Percentiles rank a stretch among this genome's conserved stretches.
These are phyloP conservation scores for Tanacetum coccineum DNA, from an alignment of 129 eudicot species.

Conservation along the genomic window DNA sequence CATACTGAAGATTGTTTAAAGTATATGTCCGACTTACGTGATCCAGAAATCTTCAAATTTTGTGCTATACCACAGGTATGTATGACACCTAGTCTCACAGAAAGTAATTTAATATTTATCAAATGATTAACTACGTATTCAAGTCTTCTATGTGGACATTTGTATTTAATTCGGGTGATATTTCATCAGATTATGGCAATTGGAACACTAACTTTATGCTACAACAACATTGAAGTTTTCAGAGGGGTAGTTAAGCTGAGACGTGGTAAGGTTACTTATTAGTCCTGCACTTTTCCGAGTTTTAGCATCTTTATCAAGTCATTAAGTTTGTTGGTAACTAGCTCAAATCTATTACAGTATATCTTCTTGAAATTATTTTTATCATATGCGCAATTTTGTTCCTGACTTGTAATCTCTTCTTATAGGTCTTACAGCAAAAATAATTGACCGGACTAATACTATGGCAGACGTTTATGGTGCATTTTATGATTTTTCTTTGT, in stretches of 20 bases:
- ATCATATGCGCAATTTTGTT: neutral
- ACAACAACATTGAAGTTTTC: conserved; percentile 80
- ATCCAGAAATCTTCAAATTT: conserved; percentile 79
- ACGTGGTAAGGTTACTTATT: conserved; percentile 59
- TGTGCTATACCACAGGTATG: conserved; percentile 98
- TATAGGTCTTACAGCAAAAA: conserved; percentile 88
- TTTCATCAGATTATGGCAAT: conserved; percentile 80
- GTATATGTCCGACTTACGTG: conserved; percentile 74
- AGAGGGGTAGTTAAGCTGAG: conserved; percentile 95
- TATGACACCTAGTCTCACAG: no score
- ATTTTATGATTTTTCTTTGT: conserved; percentile 74
- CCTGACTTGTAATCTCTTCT: neutral
- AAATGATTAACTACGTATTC: no score
- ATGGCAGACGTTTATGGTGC: conserved; percentile 85
- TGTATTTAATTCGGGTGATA: neutral
- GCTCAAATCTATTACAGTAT: neutral
- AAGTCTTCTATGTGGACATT: no score
- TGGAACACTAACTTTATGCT: conserved; percentile 90
- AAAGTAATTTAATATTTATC: no score
- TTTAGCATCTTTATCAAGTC: no score
- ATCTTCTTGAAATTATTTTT: neutral
- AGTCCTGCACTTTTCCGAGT: neutral
- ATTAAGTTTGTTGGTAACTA: neutral
- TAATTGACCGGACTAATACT: conserved; percentile 75
- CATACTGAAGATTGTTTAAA: conserved; percentile 76